Conservation (phyloP, 805 yeast species). For the Metschnikowia lunata region DNA sequence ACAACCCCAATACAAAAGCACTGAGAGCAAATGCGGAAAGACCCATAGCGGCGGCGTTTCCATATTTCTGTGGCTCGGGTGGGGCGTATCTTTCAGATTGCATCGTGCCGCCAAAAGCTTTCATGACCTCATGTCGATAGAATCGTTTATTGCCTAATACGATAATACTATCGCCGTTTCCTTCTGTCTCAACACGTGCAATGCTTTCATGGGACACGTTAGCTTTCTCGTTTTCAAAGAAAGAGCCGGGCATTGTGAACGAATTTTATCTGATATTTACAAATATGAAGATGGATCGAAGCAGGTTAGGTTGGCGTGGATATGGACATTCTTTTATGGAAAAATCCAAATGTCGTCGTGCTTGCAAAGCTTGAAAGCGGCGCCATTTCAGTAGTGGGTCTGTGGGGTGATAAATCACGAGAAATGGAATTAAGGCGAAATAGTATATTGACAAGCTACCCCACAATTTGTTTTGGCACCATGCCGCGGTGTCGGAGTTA, state of each 20-base stretch:
- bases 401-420: too few relatives aligned
- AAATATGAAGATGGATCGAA: too few relatives aligned
- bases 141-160: conserved; percentile 41
- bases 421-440: too few relatives aligned
- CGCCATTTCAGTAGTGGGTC: too few relatives aligned
- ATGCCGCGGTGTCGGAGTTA: too few relatives aligned
- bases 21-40: conserved; percentile 45
- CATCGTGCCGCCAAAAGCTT: conserved; percentile 60
- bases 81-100: conserved; percentile 43
- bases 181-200: conserved; percentile 7
- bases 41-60: conserved; percentile 54
- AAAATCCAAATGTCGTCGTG: too few relatives aligned
- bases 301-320: too few relatives aligned
- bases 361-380: too few relatives aligned
- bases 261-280: too few relatives aligned
- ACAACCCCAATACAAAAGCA: conserved; percentile 46
- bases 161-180: conserved; percentile 40
- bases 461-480: too few relatives aligned
- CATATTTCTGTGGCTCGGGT: conserved; percentile 34
- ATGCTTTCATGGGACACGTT: not conserved
- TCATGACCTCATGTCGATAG: conserved; percentile 51
- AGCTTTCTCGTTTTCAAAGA: not conserved
- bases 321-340: too few relatives aligned
- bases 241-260: not conserved
- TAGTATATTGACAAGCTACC: too few relatives aligned